Evolutionary conservation across 73 alveolate species (phyloP), one percentile per base, ranked within the genome.

Genomic region (Paramecium sexaurelia): DNA sequence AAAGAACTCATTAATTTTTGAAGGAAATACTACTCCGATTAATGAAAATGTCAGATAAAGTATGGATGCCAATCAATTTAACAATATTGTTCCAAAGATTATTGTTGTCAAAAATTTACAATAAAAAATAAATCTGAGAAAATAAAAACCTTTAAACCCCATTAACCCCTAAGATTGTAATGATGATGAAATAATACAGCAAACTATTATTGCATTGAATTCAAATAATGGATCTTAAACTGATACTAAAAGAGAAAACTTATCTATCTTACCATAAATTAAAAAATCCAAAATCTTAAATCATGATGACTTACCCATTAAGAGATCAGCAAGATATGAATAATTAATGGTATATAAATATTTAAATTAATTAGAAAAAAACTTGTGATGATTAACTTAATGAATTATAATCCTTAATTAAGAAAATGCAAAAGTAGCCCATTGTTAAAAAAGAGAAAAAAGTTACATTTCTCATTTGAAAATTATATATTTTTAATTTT

Each of bases 241-340:
- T 61, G 41, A 61, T 5, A 61, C 39, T 26, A 61, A 61, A 29
- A 29, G 43, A 24, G 47, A 61, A 13, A 9, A 22, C 9, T 5
- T 26, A 2, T 4, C 83, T 3, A 26, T 61, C 47, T n/a, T 61
- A 61, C 83, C 83, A 4, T 29, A 61, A 61, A 61, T 61, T 1
- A 61, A 61, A 27, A 61, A 32, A 61, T 61, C 39, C 11, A 61
- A 61, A 61, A 13, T 61, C 26, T 5, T 29, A 22, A 22, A 26
- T 11, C 15, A 1, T 0, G 83, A 61, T 0, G 83, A 61, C 20
- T 26, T 6, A 61, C 83, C 83, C 1, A 61, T 61, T 27, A 61
- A 61, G 11, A 61, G 83, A 61, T 61, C 83, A 61, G 83, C 47
- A 29, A 61, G 83, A 61, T 61, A 29, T 13, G 83, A 61, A 32